phyloP scores from a whole-genome alignment of 164 flowering plant species.

The Cinnamomum chago region DNA sequence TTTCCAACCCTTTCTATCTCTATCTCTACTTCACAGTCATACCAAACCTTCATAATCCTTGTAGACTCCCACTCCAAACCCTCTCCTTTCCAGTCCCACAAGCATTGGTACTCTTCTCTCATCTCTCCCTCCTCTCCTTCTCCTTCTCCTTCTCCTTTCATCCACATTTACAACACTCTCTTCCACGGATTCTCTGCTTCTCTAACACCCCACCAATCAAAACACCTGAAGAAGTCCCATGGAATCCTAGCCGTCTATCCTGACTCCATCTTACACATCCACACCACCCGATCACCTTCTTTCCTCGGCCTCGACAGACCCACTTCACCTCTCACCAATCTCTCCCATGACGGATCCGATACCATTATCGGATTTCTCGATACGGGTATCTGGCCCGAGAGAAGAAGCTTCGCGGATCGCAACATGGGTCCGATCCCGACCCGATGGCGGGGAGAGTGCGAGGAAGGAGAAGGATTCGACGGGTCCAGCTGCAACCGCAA shows the following conservation, averaged over 20 bases:
- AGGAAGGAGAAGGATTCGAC: constrained; percentile 5
- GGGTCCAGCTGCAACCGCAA: constrained; percentile 15
- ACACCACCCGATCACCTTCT: constrained; percentile 15
- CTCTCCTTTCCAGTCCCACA: constrained; percentile 5
- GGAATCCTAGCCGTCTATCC: constrained; percentile 9
- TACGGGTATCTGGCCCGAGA: constrained; percentile 17
- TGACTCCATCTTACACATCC: constrained; percentile 9
- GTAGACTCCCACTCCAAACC: constrained; percentile 7
- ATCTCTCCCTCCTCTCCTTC: neutral
- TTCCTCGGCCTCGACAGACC: constrained; percentile 9
- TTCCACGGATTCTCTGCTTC: constrained; percentile 16
- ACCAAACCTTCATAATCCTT: constrained; percentile 9
- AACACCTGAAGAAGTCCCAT: neutral
- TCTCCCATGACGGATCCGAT: constrained; percentile 7
- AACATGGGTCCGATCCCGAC: neutral
- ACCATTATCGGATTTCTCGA: constrained; percentile 14
- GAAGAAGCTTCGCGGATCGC: constrained; percentile 1
- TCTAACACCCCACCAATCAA: constrained; percentile 4
- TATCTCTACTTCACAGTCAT: neutral
- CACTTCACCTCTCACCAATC: neutral
- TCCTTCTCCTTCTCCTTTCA: constrained; percentile 4
- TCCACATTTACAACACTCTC: constrained; percentile 11
- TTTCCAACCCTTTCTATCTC: neutral
- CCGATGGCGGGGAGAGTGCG: constrained; percentile 12
- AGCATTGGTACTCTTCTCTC: constrained; percentile 12